These are phyloP conservation scores for Leonotis leonurus DNA, from an alignment of 257 asterid species.

Conservation along the genomic window DNA sequence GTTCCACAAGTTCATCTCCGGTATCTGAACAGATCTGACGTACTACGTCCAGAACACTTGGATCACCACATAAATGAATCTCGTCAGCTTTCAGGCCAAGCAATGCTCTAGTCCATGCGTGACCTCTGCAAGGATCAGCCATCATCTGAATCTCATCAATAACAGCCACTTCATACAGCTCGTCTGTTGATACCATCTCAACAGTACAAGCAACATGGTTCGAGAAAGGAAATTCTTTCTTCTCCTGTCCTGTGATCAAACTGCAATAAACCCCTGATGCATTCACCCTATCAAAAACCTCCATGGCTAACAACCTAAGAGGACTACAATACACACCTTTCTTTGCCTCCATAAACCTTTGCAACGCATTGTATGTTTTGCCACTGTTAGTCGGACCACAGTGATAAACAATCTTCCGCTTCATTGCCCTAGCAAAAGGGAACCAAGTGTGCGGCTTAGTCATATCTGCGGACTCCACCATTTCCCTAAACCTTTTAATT, in stretches of 20 bases:
- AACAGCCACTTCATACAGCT: constrained; percentile 84
- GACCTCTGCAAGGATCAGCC: constrained; percentile 78
- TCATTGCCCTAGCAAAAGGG: constrained; percentile 97
- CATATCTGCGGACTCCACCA: constrained; percentile 88
- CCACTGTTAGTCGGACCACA: constrained; percentile 99
- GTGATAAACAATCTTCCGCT: constrained; percentile 74
- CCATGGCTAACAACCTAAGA: constrained; percentile 92
- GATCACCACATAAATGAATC: constrained; percentile 96
- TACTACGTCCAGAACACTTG: constrained; percentile 72
- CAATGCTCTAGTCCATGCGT: constrained; percentile 94
- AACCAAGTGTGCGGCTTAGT: constrained; percentile 94
- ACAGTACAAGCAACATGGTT: constrained; percentile 95
- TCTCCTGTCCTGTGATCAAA: constrained; percentile 84
- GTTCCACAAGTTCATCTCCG: constrained; percentile 81
- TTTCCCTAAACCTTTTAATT: constrained; percentile 61
- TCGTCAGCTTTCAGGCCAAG: constrained; percentile 92
- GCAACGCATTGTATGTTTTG: constrained; percentile 88
- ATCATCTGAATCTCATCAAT: constrained; percentile 94
- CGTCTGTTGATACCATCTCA: constrained; percentile 83
- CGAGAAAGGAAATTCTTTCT: constrained; percentile 73
- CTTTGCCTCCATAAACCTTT: constrained; percentile 90
- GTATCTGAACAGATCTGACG: constrained; percentile 61
- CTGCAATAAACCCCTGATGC: constrained; percentile 85
- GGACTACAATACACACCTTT: constrained; percentile 95
- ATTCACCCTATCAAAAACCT: constrained; percentile 91